Base-by-base conservation (phyloP, 129 eudicot genomes). In the Artemisia annua region DNA sequence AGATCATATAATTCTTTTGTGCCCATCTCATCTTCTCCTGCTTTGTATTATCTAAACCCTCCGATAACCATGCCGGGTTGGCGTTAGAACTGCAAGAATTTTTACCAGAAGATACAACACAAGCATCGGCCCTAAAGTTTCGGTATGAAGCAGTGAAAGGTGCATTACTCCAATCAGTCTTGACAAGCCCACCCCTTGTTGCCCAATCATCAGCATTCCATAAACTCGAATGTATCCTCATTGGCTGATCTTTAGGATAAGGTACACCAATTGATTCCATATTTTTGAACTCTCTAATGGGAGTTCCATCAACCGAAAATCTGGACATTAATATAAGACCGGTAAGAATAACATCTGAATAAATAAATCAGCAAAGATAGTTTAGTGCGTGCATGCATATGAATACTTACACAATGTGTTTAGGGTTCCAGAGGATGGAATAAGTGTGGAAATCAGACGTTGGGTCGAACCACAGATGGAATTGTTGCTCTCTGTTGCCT, bases 181-280 rank as follows among this genome's bases (percentile, higher is more conserved):
- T 84, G 17, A 84, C 66, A 5, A 79, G 87, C 35, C 89, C 89
- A 16, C 93, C 89, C 60, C 93, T 79, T 1, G 93, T 87, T 3
- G 93, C 88, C 87, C 92, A 84, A 35, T 87, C 88, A 13, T 84
- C 88, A 0, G 92, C 92, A 20, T 82, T 76, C 87, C 89, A 87
- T 14, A 87, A 74, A 52, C 93, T 87, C 0, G 93, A 79, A 66
- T 85, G 85, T 48, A 87, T 76, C 39, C 89, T 87, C 93, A 87
- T 87, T 0, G 89, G 74, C 14, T 87, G 89, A 66, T 78, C 79
- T 77, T 77, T 85, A 2, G 89, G 89, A 66, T 70, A 87, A 0
- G 93, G 75, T 12, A 85, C 83, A 0, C 93, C 93, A 7, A 70
- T 48, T 6, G 87, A 82, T 63, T 87, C 86, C 0, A 75, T 54